Evolutionary conservation across 176 grass and related monocot species (phyloP).

Genomic region (Oryza meyeriana): DNA sequence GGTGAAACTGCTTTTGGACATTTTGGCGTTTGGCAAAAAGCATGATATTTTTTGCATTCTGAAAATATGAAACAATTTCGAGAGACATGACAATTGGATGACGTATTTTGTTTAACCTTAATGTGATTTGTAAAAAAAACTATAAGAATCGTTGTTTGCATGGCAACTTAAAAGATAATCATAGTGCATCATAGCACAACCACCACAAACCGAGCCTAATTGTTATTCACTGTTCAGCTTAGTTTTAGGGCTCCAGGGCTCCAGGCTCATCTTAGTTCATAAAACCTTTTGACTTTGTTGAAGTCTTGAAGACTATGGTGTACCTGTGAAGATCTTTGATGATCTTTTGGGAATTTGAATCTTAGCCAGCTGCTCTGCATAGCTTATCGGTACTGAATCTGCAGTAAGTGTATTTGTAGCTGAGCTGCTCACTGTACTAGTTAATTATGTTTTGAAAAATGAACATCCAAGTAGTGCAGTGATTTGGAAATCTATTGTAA

Average conservation of each 20-base stretch:
- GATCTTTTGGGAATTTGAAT: neutral
- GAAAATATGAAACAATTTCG: neutral
- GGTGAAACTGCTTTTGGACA: neutral
- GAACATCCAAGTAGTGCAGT: neutral
- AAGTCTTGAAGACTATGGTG: slow-evolving; percentile 9
- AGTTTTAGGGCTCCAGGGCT: slow-evolving; percentile 1
- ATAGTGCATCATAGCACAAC: neutral
- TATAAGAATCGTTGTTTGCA: neutral
- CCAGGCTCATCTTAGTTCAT: neutral
- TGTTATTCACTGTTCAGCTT: slow-evolving; percentile 3
- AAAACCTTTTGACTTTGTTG: slow-evolving; percentile 4
- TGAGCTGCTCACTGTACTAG: neutral
- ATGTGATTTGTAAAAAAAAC: neutral
- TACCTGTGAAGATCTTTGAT: slow-evolving; percentile 1
- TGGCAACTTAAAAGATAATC: neutral
- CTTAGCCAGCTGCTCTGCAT: neutral
- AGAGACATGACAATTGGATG: neutral
- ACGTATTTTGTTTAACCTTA: neutral
- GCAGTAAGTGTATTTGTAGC: neutral
- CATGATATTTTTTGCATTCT: neutral
- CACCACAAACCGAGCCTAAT: neutral
- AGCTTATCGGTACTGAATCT: neutral
- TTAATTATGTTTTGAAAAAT: neutral
- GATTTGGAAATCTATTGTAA: neutral
- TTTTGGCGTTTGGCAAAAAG: neutral